Evolutionary conservation across 1,284 basidiomycete genomes (phyloP), one percentile per base, ranked within the genome.

Genomic region (Cryptococcus sp.): DNA sequence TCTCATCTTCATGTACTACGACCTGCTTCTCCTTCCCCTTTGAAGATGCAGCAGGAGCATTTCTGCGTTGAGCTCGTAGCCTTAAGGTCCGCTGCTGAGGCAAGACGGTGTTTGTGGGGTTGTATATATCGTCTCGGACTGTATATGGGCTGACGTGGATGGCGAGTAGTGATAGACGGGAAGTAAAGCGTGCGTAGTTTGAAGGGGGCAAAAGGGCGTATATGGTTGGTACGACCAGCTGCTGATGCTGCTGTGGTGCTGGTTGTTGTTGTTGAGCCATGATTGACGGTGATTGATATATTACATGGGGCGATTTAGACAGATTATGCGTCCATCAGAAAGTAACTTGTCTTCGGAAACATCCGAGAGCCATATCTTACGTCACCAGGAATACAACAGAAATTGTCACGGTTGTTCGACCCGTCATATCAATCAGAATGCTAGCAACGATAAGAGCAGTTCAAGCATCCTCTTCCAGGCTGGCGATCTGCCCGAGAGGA

Each of bases 151-250:
- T 59, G 34, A 60, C 55, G 44, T 67, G 62, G 32, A 70, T 50
- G 4, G 67, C 57, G 10, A 53, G 53, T 0, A 67, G 59, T 7
- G 67, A 70, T 18, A 70, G 55, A 34, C 61, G 64, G n/a, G 66
- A 52, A 37, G 63, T 45, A 23, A 66, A 50, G 16, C 56, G 49
- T 21, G 56, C 47, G 31, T 61, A 55, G 32, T 60, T 50, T 5
- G 57, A 49, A 1, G 62, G 39, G 0, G 67, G 65, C 14, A 69
- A 59, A 45, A 72, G 60, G 9, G 69, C 58, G 46, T 65, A 68
- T 42, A 72, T 57, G 23, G 63, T 59, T 3, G 69, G 69, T 19
- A 66, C 48, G 44, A 70, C 21, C 16, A 43, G 21, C 21, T 43
- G 41, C 19, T 43, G 41, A 24, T 16, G 23, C 21, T 43, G 41